phyloP scores from a whole-genome alignment of 1,284 basidiomycete species.

The Schizophyllum commune region DNA sequence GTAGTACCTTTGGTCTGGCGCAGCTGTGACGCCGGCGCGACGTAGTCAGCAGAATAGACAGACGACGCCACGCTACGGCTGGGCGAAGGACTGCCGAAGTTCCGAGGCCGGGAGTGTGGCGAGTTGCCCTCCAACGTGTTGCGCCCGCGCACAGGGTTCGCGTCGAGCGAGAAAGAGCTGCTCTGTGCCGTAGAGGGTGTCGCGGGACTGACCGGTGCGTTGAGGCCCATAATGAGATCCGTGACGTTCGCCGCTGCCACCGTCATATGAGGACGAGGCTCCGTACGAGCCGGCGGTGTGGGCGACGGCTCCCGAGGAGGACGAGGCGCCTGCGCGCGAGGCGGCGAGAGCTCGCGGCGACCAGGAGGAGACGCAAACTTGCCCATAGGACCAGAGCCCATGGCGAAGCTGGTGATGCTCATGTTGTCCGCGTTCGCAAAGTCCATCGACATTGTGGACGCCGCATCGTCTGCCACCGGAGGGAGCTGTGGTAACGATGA shows the following conservation, averaged over 20 bases:
- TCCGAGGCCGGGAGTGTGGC: background rate
- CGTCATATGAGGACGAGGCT: slow-evolving; percentile 32
- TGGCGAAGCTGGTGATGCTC: background rate
- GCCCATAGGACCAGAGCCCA: slow-evolving; percentile 16
- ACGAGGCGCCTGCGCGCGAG: slow-evolving; percentile 19
- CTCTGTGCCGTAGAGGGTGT: slow-evolving; percentile 14
- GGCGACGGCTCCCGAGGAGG: slow-evolving; percentile 25
- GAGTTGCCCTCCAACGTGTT: background rate
- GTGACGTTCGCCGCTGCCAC: slow-evolving; percentile 63
- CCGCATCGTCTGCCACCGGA: background rate
- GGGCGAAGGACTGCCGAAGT: slow-evolving; percentile 8
- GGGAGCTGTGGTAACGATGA: background rate
- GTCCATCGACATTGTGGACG: background rate
- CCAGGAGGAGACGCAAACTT: slow-evolving; percentile 21
- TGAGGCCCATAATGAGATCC: slow-evolving; percentile 60
- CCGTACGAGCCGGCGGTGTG: slow-evolving; percentile 16
- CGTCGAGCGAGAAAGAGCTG: slow-evolving; percentile 29
- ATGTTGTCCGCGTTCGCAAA: background rate
- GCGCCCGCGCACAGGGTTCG: slow-evolving; percentile 9
- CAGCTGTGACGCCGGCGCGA: background rate
- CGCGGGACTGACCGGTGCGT: slow-evolving; percentile 29
- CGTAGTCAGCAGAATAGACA: background rate
- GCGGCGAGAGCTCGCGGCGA: slow-evolving; percentile 25
- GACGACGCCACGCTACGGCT: background rate
- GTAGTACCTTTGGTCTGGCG: background rate